These are phyloP conservation scores for Berberis vulgaris DNA, from an alignment of 164 flowering plant species.

Conservation along the genomic window DNA sequence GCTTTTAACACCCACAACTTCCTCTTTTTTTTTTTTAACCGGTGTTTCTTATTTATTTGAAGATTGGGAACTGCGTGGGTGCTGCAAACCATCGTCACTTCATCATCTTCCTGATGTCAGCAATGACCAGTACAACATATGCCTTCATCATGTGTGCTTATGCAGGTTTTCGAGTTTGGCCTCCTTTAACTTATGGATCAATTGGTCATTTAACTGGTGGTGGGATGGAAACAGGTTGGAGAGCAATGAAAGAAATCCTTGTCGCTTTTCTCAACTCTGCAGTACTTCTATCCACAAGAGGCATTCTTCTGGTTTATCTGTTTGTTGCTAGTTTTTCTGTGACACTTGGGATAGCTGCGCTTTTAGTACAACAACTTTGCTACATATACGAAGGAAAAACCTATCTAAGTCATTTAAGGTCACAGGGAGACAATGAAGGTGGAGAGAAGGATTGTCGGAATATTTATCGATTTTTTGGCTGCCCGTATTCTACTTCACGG, in stretches of 20 bases:
- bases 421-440: conserved; percentile 24
- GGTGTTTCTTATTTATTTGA: conserved; percentile 17
- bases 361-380: conserved; percentile 85
- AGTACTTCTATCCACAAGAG: conserved; percentile 46
- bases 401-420: conserved; percentile 50
- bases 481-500: conserved; percentile 31
- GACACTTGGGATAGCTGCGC: conserved; percentile 53
- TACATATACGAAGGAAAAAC: conserved; percentile 77
- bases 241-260: conserved; percentile 27
- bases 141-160: conserved; percentile 48
- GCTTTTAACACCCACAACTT: too few species aligned
- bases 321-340: conserved; percentile 65
- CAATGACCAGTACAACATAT: conserved; percentile 57
- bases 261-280: conserved; percentile 45
- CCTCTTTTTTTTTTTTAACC: background rate
- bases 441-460: conserved; percentile 56
- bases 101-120: conserved; percentile 59
- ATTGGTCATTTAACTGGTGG: conserved; percentile 11
- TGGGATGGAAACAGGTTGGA: conserved; percentile 13
- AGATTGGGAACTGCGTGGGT: conserved; percentile 99
- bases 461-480: conserved; percentile 62
- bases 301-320: conserved; percentile 64
- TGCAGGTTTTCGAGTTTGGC: conserved; percentile 46
- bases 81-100: conserved; percentile 77
- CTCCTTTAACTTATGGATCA: conserved; percentile 26